Conservation (phyloP, 306 rosid species). For the Rubus parviflorus region DNA sequence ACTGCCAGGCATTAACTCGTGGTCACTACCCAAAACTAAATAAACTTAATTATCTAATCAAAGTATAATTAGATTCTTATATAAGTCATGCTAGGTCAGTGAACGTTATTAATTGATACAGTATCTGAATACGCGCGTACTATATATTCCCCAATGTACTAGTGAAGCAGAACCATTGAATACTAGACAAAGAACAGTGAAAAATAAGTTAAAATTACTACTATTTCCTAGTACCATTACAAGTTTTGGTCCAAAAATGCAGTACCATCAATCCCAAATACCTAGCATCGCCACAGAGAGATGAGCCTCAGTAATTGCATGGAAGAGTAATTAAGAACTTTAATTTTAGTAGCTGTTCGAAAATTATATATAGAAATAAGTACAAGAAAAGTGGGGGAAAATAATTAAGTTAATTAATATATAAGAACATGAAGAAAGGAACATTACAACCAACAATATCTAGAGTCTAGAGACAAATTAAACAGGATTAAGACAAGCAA, state of each 20-base stretch:
- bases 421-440: slow-evolving; percentile 9
- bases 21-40: not conserved
- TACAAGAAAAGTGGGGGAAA: not conserved
- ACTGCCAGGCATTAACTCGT: not conserved
- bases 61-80: not conserved
- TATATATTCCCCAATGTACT: not conserved
- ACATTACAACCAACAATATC: slow-evolving; percentile 25
- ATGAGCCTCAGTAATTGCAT: not conserved
- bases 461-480: slow-evolving; percentile 1
- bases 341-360: not conserved
- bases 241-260: not conserved
- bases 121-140: not conserved
- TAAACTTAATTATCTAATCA: not conserved
- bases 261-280: not conserved
- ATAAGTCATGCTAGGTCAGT: not conserved
- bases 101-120: not conserved
- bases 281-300: not conserved
- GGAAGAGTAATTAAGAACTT: not conserved
- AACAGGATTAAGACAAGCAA: slow-evolving; percentile 5
- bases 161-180: not conserved
- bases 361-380: not conserved
- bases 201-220: too few relatives aligned
- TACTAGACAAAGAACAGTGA: not conserved
- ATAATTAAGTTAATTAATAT: slow-evolving; percentile 1
- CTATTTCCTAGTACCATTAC: not conserved